Conservation (phyloP, 176 grass and related monocot species). For the Raddia distichophylla region DNA sequence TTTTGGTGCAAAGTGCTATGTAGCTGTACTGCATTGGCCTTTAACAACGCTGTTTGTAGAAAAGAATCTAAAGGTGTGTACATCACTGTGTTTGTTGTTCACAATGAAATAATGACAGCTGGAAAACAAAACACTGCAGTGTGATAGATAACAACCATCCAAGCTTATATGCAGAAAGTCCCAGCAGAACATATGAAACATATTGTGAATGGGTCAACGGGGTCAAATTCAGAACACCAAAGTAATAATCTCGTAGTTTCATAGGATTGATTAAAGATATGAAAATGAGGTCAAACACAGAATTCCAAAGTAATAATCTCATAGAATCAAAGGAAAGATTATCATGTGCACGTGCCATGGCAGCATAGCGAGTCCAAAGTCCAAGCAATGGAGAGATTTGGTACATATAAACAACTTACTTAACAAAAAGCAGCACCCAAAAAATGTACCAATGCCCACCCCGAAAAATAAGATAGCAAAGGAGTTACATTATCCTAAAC, state of each 20-base stretch:
- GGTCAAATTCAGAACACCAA: neutral
- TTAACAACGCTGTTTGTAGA: neutral
- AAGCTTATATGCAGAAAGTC: neutral
- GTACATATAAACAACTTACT: neutral
- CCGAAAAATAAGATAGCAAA: neutral
- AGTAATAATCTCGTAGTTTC: no score
- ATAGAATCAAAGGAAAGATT: neutral
- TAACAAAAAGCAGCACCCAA: neutral
- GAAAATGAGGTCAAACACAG: neutral
- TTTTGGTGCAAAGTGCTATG: neutral
- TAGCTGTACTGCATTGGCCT: neutral
- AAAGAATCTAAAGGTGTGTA: slow-evolving; percentile 10
- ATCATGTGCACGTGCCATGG: neutral
- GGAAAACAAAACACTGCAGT: neutral
- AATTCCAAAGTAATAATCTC: slow-evolving; percentile 12
- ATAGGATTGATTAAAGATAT: neutral
- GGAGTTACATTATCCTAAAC: neutral
- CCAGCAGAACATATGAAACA: neutral
- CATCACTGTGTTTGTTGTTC: neutral
- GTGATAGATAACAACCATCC: neutral
- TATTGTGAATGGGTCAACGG: neutral
- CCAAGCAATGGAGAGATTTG: neutral
- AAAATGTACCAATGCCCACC: neutral
- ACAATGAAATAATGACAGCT: slow-evolving; percentile 5
- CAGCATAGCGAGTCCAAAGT: neutral